These are phyloP conservation scores for Cytospora mali DNA, from an alignment of 2,329 filamentous ascomycete species.

Conservation along the genomic window DNA sequence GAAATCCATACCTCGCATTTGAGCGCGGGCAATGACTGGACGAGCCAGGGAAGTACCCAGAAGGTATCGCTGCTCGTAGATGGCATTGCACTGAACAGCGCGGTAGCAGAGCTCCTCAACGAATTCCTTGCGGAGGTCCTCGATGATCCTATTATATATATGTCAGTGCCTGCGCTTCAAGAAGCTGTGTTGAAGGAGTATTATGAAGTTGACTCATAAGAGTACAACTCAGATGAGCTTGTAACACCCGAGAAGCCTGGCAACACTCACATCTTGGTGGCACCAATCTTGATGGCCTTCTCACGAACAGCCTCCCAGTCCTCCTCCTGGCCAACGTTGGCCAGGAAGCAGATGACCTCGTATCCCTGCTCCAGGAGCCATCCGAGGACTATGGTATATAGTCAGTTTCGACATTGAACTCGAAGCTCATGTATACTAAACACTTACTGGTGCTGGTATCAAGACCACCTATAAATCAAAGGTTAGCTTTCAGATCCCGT, in stretches of 20 bases:
- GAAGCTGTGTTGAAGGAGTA: conserved; percentile 44
- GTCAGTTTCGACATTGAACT: conserved; percentile 7
- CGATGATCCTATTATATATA: conserved; percentile 43
- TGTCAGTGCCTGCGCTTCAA: conserved; percentile 45
- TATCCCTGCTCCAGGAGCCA: conserved; percentile 52
- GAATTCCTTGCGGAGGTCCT: conserved; percentile 73
- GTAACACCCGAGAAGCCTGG: conserved; percentile 27
- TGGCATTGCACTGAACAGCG: conserved; percentile 73
- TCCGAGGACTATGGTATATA: conserved; percentile 21
- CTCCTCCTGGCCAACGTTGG: conserved; percentile 76
- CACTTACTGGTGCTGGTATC: conserved; percentile 30
- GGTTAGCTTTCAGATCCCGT: conserved; percentile 8
- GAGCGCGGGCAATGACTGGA: conserved; percentile 69
- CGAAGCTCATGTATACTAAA: background rate
- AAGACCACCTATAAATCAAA: conserved; percentile 24
- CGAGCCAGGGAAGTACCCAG: conserved; percentile 65
- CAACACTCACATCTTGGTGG: conserved; percentile 32
- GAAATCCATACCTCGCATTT: conserved; percentile 47
- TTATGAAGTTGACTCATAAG: conserved; percentile 19
- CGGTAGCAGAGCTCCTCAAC: conserved; percentile 80
- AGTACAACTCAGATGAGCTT: conserved; percentile 6
- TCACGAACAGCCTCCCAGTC: conserved; percentile 72
- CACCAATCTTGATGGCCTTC: conserved; percentile 60
- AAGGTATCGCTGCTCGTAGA: conserved; percentile 60
- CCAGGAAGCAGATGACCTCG: conserved; percentile 65